phyloP scores from a whole-genome alignment of 2,329 filamentous ascomycete species.

The Monilinia fructigena region DNA sequence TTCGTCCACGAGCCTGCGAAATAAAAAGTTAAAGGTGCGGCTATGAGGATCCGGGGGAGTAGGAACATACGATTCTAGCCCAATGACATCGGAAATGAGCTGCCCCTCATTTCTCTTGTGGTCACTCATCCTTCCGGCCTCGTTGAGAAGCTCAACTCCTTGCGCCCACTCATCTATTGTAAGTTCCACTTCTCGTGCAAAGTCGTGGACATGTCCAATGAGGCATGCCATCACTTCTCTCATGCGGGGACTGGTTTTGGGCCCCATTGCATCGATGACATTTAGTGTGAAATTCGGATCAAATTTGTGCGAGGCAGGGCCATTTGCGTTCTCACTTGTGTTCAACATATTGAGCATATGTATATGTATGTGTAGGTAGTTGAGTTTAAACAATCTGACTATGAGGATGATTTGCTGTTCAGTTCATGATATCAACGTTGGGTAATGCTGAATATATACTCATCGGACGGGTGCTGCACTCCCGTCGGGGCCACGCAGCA shows the following conservation, averaged over 20 bases:
- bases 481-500: background rate
- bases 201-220: constrained; percentile 58
- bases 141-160: constrained; percentile 57
- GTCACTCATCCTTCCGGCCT: constrained; percentile 61
- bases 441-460: background rate
- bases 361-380: background rate
- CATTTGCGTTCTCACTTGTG: background rate
- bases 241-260: constrained; percentile 56
- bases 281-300: constrained; percentile 58
- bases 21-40: background rate
- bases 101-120: constrained; percentile 63
- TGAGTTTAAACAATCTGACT: background rate
- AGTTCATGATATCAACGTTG: background rate
- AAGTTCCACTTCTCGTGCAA: constrained; percentile 56
- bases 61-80: constrained; percentile 54
- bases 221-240: constrained; percentile 55
- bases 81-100: constrained; percentile 61
- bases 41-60: background rate
- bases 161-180: constrained; percentile 59
- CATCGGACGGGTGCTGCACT: constrained; percentile 16
- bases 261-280: constrained; percentile 61
- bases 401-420: background rate
- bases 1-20: constrained; percentile 43
- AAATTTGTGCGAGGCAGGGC: constrained; percentile 33
- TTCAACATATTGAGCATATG: background rate